Conservation (phyloP, 352 stramenopile genomes). For the Phytopythium aichiense region DNA sequence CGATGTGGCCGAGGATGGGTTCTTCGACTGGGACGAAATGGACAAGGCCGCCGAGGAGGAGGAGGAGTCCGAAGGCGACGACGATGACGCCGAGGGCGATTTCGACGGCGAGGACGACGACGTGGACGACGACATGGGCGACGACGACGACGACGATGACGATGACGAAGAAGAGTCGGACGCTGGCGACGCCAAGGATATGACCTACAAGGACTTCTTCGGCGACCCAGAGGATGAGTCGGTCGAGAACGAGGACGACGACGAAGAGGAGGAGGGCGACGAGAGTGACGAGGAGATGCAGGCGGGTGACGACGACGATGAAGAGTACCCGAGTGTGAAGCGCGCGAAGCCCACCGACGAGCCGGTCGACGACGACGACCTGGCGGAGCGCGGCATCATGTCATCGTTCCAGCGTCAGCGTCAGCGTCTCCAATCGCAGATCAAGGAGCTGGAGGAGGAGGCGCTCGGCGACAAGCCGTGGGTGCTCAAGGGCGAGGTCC, state of each 20-base stretch:
- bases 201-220: slow-evolving; percentile 66
- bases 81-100: slow-evolving; percentile 27
- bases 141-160: slow-evolving; percentile 48
- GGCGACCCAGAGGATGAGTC: slow-evolving; percentile 37
- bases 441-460: slow-evolving; percentile 84
- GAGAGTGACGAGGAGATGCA: slow-evolving; percentile 48
- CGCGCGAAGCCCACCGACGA: slow-evolving; percentile 43
- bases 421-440: slow-evolving; percentile 71
- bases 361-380: slow-evolving; percentile 56
- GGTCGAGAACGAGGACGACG: slow-evolving; percentile 28
- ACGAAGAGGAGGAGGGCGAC: slow-evolving; percentile 39
- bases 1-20: slow-evolving; percentile 73
- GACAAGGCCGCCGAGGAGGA: slow-evolving; percentile 78
- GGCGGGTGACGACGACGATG: slow-evolving; percentile 33
- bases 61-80: slow-evolving; percentile 37
- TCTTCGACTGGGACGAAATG: slow-evolving; percentile 89
- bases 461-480: slow-evolving; percentile 93
- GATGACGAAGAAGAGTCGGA: slow-evolving; percentile 49
- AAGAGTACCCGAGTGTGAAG: slow-evolving; percentile 60
- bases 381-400: slow-evolving; percentile 76
- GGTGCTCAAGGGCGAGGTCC: slow-evolving; percentile 91
- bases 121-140: slow-evolving; percentile 33
- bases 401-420: slow-evolving; percentile 74
- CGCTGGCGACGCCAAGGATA: slow-evolving; percentile 49
- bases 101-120: slow-evolving; percentile 38